These are phyloP conservation scores for Colletotrichum tofieldiae DNA, from an alignment of 2,329 filamentous ascomycete genomes.

Conservation along the genomic window DNA sequence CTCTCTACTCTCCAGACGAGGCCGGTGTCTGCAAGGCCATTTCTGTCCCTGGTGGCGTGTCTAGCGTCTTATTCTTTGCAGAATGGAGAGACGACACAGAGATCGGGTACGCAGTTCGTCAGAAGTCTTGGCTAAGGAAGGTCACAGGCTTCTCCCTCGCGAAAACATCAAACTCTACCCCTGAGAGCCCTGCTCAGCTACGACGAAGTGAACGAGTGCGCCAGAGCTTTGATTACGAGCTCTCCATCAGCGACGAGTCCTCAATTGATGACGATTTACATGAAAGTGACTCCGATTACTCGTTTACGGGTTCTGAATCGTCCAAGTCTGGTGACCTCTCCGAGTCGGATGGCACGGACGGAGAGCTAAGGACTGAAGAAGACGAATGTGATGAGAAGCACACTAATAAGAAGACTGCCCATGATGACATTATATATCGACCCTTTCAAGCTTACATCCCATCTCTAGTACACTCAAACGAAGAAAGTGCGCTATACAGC, in stretches of 20 bases:
- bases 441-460: background rate
- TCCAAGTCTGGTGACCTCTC: background rate
- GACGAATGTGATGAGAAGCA: background rate
- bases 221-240: background rate
- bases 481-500: background rate
- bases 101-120: background rate
- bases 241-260: background rate
- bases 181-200: accelerated
- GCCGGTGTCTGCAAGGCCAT: background rate
- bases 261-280: background rate
- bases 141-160: background rate
- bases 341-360: background rate
- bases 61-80: slow-evolving; percentile 1
- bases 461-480: background rate
- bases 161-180: background rate
- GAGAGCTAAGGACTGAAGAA: background rate
- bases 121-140: background rate
- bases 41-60: background rate
- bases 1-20: background rate
- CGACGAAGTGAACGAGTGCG: background rate
- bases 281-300: background rate
- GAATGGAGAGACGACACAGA: background rate
- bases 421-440: no score
- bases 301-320: background rate
- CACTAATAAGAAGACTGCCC: background rate